Evolutionary conservation across 371 early-diverging fungal species (phyloP).

Genomic region (Dinochytrium kinnereticum): DNA sequence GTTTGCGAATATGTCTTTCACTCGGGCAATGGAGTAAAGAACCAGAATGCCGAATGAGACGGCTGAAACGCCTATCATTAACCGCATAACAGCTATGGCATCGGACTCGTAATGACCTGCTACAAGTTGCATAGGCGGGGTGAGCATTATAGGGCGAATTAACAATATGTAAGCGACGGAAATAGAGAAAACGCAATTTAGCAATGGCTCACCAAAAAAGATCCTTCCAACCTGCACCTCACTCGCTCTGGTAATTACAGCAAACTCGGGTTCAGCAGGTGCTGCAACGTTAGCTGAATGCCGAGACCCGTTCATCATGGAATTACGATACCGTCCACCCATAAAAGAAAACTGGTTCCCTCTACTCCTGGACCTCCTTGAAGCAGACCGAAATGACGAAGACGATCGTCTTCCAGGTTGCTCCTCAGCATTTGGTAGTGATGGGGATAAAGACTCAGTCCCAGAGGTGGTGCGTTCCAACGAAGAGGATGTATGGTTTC

Average conservation of each 20-base stretch:
- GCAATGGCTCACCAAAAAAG: not conserved
- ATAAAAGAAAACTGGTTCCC: too few relatives aligned
- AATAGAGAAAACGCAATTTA: not conserved
- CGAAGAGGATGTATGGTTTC: too few relatives aligned
- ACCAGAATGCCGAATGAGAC: not conserved
- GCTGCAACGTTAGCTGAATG: too few relatives aligned
- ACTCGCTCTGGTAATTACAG: constrained; percentile 8
- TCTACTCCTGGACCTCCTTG: too few relatives aligned
- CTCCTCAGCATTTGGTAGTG: not conserved
- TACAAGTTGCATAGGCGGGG: not conserved
- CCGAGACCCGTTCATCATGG: too few relatives aligned
- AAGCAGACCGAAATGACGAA: not conserved
- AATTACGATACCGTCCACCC: too few relatives aligned
- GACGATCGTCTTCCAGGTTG: not conserved
- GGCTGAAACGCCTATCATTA: constrained; percentile 6
- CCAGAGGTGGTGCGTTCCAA: too few relatives aligned
- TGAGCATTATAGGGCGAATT: not conserved
- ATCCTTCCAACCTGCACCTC: constrained; percentile 15
- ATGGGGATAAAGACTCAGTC: too few relatives aligned
- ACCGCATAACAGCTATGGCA: constrained; percentile 5
- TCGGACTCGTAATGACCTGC: constrained; percentile 7
- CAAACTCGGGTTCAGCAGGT: constrained; percentile 15
- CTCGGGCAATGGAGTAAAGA: constrained; percentile 4
- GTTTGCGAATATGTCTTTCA: constrained; percentile 1
- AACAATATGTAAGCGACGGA: not conserved